Evolutionary conservation across 495 filamentous ascomycete genomes (phyloP), one percentile per base, ranked within the genome.

Genomic region (Penicillium mononematosum): DNA sequence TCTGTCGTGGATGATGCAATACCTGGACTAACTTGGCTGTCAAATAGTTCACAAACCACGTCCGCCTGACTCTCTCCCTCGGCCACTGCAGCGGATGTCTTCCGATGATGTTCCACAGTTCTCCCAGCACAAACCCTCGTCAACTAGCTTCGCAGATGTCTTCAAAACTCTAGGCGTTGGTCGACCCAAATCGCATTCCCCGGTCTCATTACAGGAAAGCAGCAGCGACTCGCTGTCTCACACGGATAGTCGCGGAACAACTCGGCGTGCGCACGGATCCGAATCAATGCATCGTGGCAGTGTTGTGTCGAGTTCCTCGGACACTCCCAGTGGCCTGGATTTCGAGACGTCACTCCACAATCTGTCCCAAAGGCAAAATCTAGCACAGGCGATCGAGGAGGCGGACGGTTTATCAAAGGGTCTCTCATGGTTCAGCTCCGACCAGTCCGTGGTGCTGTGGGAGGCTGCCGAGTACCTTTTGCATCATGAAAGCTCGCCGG

Each of bases 261-360:
- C 53, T 50, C 66, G 74, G 41, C 57, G 66, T 20, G 58, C 65
- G 19, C 59, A 71, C 56, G 74, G 71, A 48, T 62, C 70, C 41
- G 72, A 76, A 65, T 64, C 67, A 65, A 77, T 78, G 76, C 74
- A 78, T 71, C 75, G 76, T 55, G 74, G 68, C 39, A 78, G 72
- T 50, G 65, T 76, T 22, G 69, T 76, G 31, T 75, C 75, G 19
- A 76, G 70, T 57, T 73, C 76, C 44, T 77, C 75, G 66, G 76
- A 79, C 60, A 56, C 69, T 55, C 65, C 71, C 27, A 66, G 70
- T 66, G 68, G 58, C 55, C 76, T 71, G 58, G 74, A 76, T 39
- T 78, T 75, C 50, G 75, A 79, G 25, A 58, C 64, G 9, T 70
- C 73, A 6, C 54, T 77, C 20, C 67, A 65, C 47, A 67, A 59